Evolutionary conservation across 2,329 filamentous ascomycete genomes (phyloP), one percentile per base, ranked within the genome.

Genomic region (Colletotrichum melonis): DNA sequence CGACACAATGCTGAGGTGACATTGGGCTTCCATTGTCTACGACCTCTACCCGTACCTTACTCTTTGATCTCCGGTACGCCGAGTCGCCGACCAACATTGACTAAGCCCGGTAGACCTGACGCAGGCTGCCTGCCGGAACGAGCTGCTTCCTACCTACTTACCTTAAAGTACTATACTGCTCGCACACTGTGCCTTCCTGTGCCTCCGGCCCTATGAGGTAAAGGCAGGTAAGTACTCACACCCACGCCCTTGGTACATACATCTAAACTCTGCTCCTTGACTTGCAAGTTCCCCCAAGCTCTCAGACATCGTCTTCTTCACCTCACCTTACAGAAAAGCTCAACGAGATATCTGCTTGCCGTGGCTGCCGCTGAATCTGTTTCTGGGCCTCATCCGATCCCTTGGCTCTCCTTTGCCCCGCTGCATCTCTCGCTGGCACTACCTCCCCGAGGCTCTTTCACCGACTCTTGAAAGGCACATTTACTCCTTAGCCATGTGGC

Each of bases 341-440:
- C 46, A 6, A 38, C 19, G 7, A 64, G n/a, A 38, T 38, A 64
- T 26, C 22, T 16, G 19, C 30, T 26, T 64, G 46, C 22, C 5
- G 49, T 52, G 49, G 5, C 62, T 54, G 32, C 30, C 12, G 42
- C 26, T 32, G 22, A 16, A 54, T 19, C 19, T n/a, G 14, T 22
- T 22, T 54, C 8, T 16, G n/a, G n/a, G 26, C 28, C 14, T 56
- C 63, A 22, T 49, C 32, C 32, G 19, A 56, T 35, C 24, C 42
- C 30, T 63, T 60, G 8, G 11, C 28, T 30, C 12, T 56, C 46
- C 46, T 19, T 26, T 69, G 66, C 59, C 55, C 64, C 60, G 70
- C 70, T 73, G 59, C 59, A 73, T 70, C 11, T 56, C 54, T 64
- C 70, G 70, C 60, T 69, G n/a, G 14, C 59, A 46, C 57, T 52